These are phyloP conservation scores for Puccinia coronata DNA, from an alignment of 1,284 basidiomycete species.

Conservation along the genomic window DNA sequence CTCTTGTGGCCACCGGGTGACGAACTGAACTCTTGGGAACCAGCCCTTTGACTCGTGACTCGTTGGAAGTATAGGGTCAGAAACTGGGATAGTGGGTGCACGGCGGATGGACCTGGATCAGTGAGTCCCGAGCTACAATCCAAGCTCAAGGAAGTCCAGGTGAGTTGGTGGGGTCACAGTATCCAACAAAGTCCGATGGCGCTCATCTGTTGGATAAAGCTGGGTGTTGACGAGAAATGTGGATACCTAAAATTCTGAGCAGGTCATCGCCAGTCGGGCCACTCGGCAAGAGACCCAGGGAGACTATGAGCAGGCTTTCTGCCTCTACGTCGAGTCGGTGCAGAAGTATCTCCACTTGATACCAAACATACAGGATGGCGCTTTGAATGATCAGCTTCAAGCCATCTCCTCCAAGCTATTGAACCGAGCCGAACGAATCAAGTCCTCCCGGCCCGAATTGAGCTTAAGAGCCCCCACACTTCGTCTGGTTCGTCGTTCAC, in stretches of 20 bases:
- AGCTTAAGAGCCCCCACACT: slow-evolving; percentile 4
- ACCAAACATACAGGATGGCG: slow-evolving; percentile 7
- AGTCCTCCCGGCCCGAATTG: slow-evolving; percentile 20
- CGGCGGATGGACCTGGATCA: slow-evolving; percentile 30
- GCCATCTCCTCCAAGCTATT: slow-evolving; percentile 39
- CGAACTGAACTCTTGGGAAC: no score
- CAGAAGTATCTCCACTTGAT: slow-evolving; percentile 44
- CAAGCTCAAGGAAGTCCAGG: slow-evolving; percentile 28
- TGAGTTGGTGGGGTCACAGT: not conserved
- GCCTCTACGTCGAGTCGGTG: slow-evolving; percentile 25
- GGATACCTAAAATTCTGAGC: not conserved
- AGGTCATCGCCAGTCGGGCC: slow-evolving; percentile 38
- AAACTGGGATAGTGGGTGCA: not conserved
- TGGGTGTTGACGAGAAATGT: not conserved
- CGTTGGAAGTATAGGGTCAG: not conserved
- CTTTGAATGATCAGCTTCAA: slow-evolving; percentile 26
- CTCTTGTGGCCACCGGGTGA: not conserved
- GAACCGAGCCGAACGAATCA: slow-evolving; percentile 45
- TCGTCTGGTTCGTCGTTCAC: slow-evolving; percentile 13
- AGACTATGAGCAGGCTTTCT: slow-evolving; percentile 42
- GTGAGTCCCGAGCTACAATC: slow-evolving; percentile 25
- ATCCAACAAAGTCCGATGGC: not conserved
- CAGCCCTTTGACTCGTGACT: not conserved
- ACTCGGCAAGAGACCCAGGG: slow-evolving; percentile 38
- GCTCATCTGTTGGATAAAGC: not conserved